A percentile compares a stretch with the other conserved stretches of the same genome.
These are phyloP conservation scores for Podila minutissima DNA, from an alignment of 192 early-diverging fungal genomes.

Conservation along the genomic window DNA sequence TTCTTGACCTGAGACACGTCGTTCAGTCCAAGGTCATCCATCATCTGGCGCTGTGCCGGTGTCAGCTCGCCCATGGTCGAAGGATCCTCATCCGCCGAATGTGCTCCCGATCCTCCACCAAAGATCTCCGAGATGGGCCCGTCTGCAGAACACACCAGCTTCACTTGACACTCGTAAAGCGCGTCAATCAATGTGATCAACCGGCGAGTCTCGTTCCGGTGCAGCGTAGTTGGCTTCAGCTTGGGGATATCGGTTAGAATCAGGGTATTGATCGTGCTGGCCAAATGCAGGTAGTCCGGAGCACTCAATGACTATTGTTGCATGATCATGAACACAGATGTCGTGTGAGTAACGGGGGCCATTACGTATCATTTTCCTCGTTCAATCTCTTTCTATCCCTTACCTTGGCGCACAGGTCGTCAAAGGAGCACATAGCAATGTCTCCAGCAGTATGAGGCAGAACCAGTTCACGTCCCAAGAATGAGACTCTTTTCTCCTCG, in stretches of 20 bases:
- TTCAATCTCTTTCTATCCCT: background rate
- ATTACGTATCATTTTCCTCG: background rate
- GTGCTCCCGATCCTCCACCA: constrained; percentile 61
- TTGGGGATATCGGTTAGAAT: constrained; percentile 82
- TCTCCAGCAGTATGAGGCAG: constrained; percentile 73
- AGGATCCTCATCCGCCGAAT: constrained; percentile 54
- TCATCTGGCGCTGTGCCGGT: constrained; percentile 63
- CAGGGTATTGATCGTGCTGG: constrained; percentile 76
- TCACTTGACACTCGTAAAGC: constrained; percentile 86
- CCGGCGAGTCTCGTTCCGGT: constrained; percentile 89
- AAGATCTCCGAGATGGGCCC: constrained; percentile 75
- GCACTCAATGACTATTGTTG: constrained; percentile 70
- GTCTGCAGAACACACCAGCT: constrained; percentile 78
- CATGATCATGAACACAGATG: background rate
- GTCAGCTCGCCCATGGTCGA: constrained; percentile 48
- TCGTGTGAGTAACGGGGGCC: background rate
- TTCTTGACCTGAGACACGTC: constrained; percentile 54
- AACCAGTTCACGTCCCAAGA: constrained; percentile 78
- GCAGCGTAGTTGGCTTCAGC: constrained; percentile 57
- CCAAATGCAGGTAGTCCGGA: constrained; percentile 91
- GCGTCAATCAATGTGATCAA: constrained; percentile 96
- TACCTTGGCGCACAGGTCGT: constrained; percentile 76
- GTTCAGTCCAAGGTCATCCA: constrained; percentile 65
- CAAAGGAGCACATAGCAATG: constrained; percentile 81
- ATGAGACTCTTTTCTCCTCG: constrained; percentile 63